phyloP scores from a whole-genome alignment of 345 rosid genomes.

The Syzygium oleosum region DNA sequence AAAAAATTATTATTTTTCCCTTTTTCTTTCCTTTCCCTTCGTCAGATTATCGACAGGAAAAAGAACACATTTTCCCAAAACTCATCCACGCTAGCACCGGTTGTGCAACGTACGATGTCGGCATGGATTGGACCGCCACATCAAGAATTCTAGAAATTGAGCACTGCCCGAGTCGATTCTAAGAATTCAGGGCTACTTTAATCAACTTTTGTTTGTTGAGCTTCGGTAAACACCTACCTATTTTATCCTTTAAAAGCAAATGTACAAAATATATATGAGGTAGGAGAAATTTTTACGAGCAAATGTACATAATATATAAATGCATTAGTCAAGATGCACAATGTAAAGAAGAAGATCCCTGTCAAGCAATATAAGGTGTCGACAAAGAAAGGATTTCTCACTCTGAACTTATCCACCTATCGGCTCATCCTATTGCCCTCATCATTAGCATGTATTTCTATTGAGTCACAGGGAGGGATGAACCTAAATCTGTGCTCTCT shows the following conservation, averaged over 20 bases:
- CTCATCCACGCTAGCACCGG: accelerated
- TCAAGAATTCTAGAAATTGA: not conserved
- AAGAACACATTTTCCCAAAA: not conserved
- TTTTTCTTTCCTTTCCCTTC: too few species aligned
- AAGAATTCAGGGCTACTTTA: not conserved
- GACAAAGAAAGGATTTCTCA: not conserved
- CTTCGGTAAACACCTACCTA: not conserved
- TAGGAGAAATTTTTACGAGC: not conserved
- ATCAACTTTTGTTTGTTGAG: not conserved
- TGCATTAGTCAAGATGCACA: not conserved
- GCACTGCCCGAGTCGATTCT: not conserved
- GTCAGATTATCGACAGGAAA: not conserved
- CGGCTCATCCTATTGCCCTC: not conserved
- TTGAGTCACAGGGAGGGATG: not conserved
- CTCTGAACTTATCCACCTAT: not conserved
- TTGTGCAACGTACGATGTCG: accelerated
- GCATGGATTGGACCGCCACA: accelerated
- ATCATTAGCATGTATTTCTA: not conserved
- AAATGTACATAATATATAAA: not conserved
- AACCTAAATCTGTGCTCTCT: not conserved
- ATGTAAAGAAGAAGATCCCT: not conserved
- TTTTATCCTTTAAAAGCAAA: not conserved
- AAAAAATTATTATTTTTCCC: too few species aligned
- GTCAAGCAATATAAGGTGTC: not conserved
- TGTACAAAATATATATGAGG: not conserved